Base-by-base conservation (phyloP, 2,329 filamentous ascomycete genomes). In the Thielaviopsis ethacetica region DNA sequence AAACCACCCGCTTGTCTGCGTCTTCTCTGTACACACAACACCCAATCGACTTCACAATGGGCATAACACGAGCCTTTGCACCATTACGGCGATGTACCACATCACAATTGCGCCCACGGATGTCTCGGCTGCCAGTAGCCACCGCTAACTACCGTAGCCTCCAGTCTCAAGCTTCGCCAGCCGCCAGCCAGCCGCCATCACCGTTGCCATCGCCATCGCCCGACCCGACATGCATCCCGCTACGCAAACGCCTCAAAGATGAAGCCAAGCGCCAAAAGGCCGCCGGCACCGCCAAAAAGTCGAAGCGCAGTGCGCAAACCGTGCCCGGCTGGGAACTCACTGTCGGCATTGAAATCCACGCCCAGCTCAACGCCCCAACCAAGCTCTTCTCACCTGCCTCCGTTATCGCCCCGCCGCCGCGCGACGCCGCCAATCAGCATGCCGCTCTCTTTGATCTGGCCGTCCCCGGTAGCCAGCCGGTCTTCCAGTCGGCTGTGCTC, bases 341-440 rank as follows among this genome's bases (percentile, higher is more conserved):
- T 0, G 89, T 97, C 27, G 93, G 93, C 62, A 91, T 98, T 65
- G 93, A 98, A 73, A 93, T 98, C 63, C 93, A 98, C 69, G 93
- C 93, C 21, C 91, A 97, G 71, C 77, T 98, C 66, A 95, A 97
- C 71, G 93, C 91, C 0, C 77, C 81, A 4, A 78, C 79, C 67
- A 98, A 98, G 72, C 81, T 98, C 59, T 98, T 98, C 73, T 97
- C 93, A 1, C 70, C 79, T 44, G 85, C 85, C 12, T 82, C 67
- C 82, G 83, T 66, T 82, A 85, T 47, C 17, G 41, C 49, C 19
- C 34, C 59, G 7, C 59, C 21, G 22, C 24, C 38, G 17, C 22
- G 24, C 54, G 24, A 56, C 24, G 41, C 38, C 21, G 87, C 91
- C 5, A 97, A 98, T 68, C 83, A 81, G n/a, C 86, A 91, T 71